These are phyloP conservation scores for Geranium brycei DNA, from an alignment of 345 rosid species.

Conservation along the genomic window DNA sequence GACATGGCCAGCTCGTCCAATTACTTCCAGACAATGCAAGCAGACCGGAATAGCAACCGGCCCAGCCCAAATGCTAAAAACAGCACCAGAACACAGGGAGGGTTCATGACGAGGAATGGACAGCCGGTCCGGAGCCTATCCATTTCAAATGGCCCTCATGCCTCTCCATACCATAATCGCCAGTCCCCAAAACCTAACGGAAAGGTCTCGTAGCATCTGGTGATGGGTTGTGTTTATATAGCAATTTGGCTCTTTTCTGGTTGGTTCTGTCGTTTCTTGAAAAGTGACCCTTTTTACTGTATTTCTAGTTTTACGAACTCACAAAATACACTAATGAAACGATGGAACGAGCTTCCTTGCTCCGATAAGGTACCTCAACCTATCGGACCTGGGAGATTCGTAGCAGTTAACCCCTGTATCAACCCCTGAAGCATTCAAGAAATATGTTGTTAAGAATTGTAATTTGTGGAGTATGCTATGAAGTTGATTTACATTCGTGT, in stretches of 20 bases:
- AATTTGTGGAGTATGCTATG: too few relatives aligned
- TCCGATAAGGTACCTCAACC: too few relatives aligned
- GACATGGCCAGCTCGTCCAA: not conserved
- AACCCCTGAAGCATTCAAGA: not conserved
- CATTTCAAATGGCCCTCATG: not conserved
- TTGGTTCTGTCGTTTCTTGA: too few relatives aligned
- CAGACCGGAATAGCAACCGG: not conserved
- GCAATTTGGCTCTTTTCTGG: too few relatives aligned
- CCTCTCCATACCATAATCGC: not conserved
- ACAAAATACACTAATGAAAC: too few relatives aligned
- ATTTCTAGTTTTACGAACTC: too few relatives aligned
- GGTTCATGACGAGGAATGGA: not conserved
- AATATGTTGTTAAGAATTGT: not conserved
- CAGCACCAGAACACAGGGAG: not conserved
- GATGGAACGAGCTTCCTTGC: too few relatives aligned
- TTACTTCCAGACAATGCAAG: not conserved
- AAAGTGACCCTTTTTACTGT: not conserved
- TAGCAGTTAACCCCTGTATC: not conserved
- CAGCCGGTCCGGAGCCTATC: not conserved
- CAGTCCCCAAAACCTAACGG: not conserved
- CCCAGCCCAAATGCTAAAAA: not conserved
- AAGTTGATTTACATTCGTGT: too few relatives aligned
- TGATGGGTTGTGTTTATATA: not conserved
- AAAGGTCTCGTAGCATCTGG: not conserved
- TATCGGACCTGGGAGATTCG: too few relatives aligned